A percentile compares a stretch with the other conserved stretches of the same genome.
Evolutionary conservation across 2,329 filamentous ascomycete species (phyloP).

Genomic region (Aotearoamyces nothofagi): DNA sequence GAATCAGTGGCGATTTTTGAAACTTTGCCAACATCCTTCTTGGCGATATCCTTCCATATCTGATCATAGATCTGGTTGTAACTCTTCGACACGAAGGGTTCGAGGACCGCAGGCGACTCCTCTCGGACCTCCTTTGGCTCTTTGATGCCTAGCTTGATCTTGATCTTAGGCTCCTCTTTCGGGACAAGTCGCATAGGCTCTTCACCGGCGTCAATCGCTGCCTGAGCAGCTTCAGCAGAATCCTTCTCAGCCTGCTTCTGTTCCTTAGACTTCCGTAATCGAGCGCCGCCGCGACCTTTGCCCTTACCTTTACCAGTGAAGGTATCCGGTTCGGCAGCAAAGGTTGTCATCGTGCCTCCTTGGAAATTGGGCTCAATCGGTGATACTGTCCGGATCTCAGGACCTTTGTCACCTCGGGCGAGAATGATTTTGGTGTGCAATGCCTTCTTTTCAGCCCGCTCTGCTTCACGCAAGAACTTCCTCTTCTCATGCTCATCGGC

Average conservation of each 20-base stretch:
- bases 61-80: conserved; percentile 97
- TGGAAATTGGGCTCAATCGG: conserved; percentile 68
- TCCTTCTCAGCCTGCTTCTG: conserved; percentile 71
- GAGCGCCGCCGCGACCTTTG: conserved; percentile 32
- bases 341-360: conserved; percentile 73
- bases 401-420: conserved; percentile 74
- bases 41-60: conserved; percentile 88
- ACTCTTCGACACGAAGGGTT: conserved; percentile 65
- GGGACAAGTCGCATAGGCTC: conserved; percentile 38
- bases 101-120: conserved; percentile 25
- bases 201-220: conserved; percentile 64
- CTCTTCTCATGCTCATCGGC: conserved; percentile 74
- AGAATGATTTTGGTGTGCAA: conserved; percentile 79
- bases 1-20: conserved; percentile 79
- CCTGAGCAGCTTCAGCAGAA: conserved; percentile 76
- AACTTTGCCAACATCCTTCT: conserved; percentile 87
- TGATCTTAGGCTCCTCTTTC: conserved; percentile 31
- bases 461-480: conserved; percentile 70
- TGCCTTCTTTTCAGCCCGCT: conserved; percentile 84
- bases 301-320: conserved; percentile 37
- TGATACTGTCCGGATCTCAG: conserved; percentile 46
- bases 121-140: conserved; percentile 23
- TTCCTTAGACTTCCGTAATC: conserved; percentile 83
- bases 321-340: conserved; percentile 37
- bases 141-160: conserved; percentile 40